Evolutionary conservation across 2,329 filamentous ascomycete genomes (phyloP), one percentile per base, ranked within the genome.

Genomic region (Simplicillium sp.): DNA sequence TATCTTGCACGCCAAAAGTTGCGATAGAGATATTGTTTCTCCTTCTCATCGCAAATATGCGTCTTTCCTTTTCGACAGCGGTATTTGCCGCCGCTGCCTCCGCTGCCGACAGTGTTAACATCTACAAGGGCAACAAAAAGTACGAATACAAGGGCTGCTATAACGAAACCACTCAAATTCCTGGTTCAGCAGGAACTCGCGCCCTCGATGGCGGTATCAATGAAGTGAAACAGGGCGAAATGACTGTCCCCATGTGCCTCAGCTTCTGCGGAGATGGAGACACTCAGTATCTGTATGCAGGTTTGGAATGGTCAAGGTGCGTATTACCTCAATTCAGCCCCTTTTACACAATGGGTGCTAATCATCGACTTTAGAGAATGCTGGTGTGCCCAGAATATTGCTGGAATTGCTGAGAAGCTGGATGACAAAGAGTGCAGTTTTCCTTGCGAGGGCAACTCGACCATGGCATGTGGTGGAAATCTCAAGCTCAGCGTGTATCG

Each of bases 131-230:
- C 32, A 57, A 58, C 6, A 46, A 50, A 25, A 54, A 50, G 35
- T 78, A 75, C 58, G 46, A 41, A 13, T 78, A 78, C 56, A 53
- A 57, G n/a, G 75, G 75, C 42, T 80, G 76, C 60, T 78, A 60
- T 59, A 75, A 75, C 49, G 75, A 80, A 52, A 77, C 74, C 2
- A 67, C 63, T n/a, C 59, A 60, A 32, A 51, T 71, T 12, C 45
- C 56, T 12, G 55, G 58, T 44, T 63, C 70, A 4, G 60, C 60
- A 20, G 59, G 60, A 36, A 37, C 66, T 63, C 50, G 71, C 64
- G 71, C 75, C 13, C 60, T 80, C 4, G 48, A 56, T 15, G 65
- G 60, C 36, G 67, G 68, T 36, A 53, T 51, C 36, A 61, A 62
- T 46, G 54, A 64, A 42, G 62, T 67, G 33, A 47, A 52, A 13